phyloP scores from a whole-genome alignment of 2,329 filamentous ascomycete genomes.

The Nectriaceae sp. region DNA sequence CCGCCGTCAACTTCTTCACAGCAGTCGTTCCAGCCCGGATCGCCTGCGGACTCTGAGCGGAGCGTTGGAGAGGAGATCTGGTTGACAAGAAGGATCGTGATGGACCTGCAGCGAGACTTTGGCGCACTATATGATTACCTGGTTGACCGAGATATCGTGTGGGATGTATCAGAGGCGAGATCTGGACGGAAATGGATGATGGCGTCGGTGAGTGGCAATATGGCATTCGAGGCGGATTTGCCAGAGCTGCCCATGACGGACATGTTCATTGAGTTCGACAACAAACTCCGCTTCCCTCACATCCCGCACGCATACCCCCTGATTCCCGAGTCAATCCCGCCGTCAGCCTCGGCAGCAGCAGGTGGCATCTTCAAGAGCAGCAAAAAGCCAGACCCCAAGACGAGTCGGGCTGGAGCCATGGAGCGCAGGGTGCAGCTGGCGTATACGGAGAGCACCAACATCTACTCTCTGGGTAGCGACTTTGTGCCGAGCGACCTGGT shows the following conservation, averaged over 20 bases:
- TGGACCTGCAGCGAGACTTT: conserved; percentile 65
- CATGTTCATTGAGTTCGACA: conserved; percentile 67
- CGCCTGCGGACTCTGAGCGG: neutral
- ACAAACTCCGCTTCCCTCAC: conserved; percentile 61
- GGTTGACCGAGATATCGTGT: conserved; percentile 66
- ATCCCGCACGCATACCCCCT: conserved; percentile 69
- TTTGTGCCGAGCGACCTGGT: conserved; percentile 53
- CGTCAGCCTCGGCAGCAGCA: conserved; percentile 15
- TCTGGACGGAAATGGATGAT: conserved; percentile 67
- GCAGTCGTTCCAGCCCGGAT: no score
- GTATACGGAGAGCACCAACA: conserved; percentile 62
- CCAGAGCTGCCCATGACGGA: conserved; percentile 64
- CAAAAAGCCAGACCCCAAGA: conserved; percentile 31
- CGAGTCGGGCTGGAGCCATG: conserved; percentile 23
- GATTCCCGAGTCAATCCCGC: conserved; percentile 55
- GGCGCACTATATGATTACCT: conserved; percentile 70
- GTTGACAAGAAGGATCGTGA: conserved; percentile 60
- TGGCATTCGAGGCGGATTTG: conserved; percentile 50
- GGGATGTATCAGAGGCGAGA: conserved; percentile 64
- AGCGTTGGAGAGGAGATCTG: conserved; percentile 48
- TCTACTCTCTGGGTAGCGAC: conserved; percentile 55
- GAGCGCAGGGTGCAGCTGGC: conserved; percentile 57
- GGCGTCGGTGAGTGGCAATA: conserved; percentile 48
- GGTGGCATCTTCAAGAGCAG: conserved; percentile 30
- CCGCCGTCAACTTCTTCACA: no score